Evolutionary conservation across 805 yeast genomes (phyloP).

Genomic region (Peterozyma xylosa): DNA sequence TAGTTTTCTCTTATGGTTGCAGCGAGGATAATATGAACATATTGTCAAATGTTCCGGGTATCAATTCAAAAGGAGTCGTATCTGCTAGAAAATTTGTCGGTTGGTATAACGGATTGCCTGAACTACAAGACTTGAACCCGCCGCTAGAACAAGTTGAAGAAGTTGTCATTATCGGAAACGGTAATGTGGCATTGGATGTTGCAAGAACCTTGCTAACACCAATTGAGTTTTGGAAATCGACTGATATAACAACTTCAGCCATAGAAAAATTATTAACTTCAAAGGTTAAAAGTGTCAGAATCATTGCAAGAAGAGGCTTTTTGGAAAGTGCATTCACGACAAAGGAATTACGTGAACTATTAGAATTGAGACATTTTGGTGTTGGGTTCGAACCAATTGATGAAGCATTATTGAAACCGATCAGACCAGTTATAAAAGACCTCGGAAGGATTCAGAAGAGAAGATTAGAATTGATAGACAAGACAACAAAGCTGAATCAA

Average conservation of each 20-base stretch:
- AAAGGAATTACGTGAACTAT: conserved; percentile 81
- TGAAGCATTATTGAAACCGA: conserved; percentile 25
- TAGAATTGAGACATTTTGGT: conserved; percentile 47
- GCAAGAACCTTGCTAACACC: conserved; percentile 71
- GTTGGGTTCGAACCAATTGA: conserved; percentile 40
- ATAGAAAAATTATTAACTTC: conserved; percentile 41
- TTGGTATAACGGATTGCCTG: conserved; percentile 94
- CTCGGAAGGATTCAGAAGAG: conserved; percentile 56
- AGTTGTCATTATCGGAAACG: conserved; percentile 89
- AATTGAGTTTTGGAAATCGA: conserved; percentile 45
- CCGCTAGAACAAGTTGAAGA: conserved; percentile 52
- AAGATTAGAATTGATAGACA: conserved; percentile 53
- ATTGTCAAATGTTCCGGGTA: conserved; percentile 47
- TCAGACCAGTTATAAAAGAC: conserved; percentile 18
- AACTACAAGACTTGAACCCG: conserved; percentile 37
- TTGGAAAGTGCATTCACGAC: conserved; percentile 85
- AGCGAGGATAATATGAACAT: conserved; percentile 46
- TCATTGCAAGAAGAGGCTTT: conserved; percentile 84
- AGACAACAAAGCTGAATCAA: conserved; percentile 25
- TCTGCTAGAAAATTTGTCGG: conserved; percentile 85
- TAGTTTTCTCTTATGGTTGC: conserved; percentile 81
- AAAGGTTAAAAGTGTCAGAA: conserved; percentile 53
- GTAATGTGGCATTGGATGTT: conserved; percentile 91
- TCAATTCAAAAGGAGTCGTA: conserved; percentile 55
- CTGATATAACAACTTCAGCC: conserved; percentile 70